Evolutionary conservation across 139 green algal species (phyloP).

Genomic region (Auxenochlorella pyrenoidosa): DNA sequence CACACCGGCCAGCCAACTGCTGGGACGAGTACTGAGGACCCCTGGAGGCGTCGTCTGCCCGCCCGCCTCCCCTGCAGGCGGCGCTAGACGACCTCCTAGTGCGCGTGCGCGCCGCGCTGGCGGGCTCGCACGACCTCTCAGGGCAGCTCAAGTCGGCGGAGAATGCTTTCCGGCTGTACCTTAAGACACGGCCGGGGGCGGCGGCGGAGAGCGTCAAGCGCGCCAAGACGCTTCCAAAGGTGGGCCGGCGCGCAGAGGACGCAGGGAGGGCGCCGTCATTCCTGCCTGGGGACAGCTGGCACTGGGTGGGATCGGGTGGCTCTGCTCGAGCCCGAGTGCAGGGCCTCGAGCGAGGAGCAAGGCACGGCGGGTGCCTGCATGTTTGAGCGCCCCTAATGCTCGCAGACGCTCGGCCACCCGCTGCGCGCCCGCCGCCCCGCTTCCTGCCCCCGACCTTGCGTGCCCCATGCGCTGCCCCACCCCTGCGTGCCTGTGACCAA

Average conservation of each 20-base stretch:
- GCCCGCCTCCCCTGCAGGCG: slow-evolving; percentile 27
- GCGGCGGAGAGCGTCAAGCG: slow-evolving; percentile 76
- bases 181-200: slow-evolving; percentile 84
- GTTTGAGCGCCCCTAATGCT: too few species aligned
- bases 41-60: too few species aligned
- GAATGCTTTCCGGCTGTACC: slow-evolving; percentile 93
- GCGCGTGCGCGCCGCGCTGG: slow-evolving; percentile 61
- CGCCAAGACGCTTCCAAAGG: slow-evolving; percentile 42
- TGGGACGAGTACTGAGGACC: too few species aligned
- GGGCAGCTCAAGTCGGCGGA: slow-evolving; percentile 47
- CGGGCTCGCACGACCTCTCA: slow-evolving; percentile 56
- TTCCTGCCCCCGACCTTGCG: too few species aligned
- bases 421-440: too few species aligned
- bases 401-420: too few species aligned
- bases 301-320: not conserved
- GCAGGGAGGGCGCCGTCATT: too few species aligned
- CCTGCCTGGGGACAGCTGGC: too few species aligned
- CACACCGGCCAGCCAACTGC: too few species aligned
- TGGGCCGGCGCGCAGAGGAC: not conserved
- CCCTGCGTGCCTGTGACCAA: not conserved
- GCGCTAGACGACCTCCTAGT: slow-evolving; percentile 77
- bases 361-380: too few species aligned
- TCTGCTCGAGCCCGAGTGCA: too few species aligned
- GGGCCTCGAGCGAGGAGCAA: too few species aligned
- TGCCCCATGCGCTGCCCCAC: not conserved